Percentiles rank a stretch among this genome's conserved stretches.
Evolutionary conservation across 257 asterid species (phyloP).

Genomic region (Penstemon eatonii): DNA sequence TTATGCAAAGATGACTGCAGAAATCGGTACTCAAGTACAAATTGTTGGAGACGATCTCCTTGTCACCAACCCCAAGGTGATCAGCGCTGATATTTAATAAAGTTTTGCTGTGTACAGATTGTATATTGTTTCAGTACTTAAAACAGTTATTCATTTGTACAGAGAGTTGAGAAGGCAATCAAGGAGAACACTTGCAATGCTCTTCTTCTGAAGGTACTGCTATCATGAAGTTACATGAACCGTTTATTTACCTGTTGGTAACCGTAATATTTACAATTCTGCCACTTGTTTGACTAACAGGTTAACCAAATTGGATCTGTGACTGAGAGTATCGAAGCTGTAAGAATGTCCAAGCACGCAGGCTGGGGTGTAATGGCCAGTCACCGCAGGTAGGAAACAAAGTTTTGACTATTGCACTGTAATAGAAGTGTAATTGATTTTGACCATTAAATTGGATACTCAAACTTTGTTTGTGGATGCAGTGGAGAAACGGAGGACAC

Average conservation of each 20-base stretch:
- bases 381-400: constrained; percentile 72
- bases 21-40: constrained; percentile 82
- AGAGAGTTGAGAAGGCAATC: constrained; percentile 98
- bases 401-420: not conserved
- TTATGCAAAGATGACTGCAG: constrained; percentile 72
- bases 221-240: not conserved
- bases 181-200: constrained; percentile 91
- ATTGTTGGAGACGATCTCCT: constrained; percentile 97
- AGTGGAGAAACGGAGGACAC: constrained; percentile 99
- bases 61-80: constrained; percentile 94
- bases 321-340: constrained; percentile 97
- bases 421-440: not conserved
- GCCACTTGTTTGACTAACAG: constrained; percentile 34
- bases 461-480: constrained; percentile 25
- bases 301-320: constrained; percentile 98
- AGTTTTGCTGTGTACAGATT: not conserved
- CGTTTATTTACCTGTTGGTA: not conserved
- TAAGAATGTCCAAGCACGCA: constrained; percentile 87
- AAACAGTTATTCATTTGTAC: constrained; percentile 25
- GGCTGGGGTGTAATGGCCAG: constrained; percentile 99
- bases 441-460: not conserved
- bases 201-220: constrained; percentile 85
- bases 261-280: not conserved
- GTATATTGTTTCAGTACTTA: not conserved
- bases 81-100: not conserved